These are phyloP conservation scores for Coix lacrymajobi DNA, from an alignment of 176 grass and related monocot species.

Conservation along the genomic window DNA sequence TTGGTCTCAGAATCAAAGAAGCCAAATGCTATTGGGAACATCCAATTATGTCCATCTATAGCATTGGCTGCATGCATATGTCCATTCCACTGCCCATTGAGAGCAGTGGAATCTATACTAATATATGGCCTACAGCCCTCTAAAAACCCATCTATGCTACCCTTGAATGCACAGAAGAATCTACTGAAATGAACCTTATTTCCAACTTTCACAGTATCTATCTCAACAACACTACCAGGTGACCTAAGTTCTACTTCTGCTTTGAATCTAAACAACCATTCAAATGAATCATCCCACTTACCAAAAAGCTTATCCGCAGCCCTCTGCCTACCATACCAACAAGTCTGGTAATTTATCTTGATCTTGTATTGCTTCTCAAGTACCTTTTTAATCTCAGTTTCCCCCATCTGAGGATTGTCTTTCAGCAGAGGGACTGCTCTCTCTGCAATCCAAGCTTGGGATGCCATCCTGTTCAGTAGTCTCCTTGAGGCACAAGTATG, in stretches of 20 bases:
- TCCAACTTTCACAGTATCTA: neutral
- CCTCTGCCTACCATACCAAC: neutral
- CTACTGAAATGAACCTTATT: neutral
- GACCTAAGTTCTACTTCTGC: neutral
- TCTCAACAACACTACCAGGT: neutral
- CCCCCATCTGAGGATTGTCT: neutral
- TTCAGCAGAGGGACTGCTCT: neutral
- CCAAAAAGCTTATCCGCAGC: neutral
- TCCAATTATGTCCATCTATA: neutral
- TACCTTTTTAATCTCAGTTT: neutral
- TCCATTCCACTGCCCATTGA: neutral
- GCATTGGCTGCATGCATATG: neutral
- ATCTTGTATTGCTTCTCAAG: neutral
- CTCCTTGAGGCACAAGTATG: neutral
- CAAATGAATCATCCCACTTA: neutral
- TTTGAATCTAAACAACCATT: neutral
- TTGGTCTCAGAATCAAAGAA: too few relatives aligned
- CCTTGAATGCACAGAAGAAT: too few relatives aligned
- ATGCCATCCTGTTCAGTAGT: neutral
- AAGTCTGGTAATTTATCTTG: neutral
- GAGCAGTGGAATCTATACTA: neutral
- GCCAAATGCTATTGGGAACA: neutral
- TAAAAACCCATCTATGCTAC: neutral
- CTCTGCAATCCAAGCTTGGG: neutral
- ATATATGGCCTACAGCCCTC: neutral